These are phyloP conservation scores for Boeremia lycopersici DNA, from an alignment of 2,329 filamentous ascomycete species.

Conservation along the genomic window DNA sequence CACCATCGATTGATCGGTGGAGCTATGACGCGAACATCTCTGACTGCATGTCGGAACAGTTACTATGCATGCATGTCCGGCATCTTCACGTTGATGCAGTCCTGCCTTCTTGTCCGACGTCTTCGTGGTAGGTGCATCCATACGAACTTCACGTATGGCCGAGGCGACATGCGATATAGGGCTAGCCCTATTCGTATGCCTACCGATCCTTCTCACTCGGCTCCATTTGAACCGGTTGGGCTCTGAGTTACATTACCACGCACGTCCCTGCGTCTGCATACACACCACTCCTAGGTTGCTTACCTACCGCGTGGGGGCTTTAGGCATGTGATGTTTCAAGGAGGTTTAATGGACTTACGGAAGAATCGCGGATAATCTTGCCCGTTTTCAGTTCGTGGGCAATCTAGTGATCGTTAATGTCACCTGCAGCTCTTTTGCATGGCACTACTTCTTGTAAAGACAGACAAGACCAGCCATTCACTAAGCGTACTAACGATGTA, in stretches of 20 bases:
- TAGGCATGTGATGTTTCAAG: neutral
- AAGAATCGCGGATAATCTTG: neutral
- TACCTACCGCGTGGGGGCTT: neutral
- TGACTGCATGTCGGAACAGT: neutral
- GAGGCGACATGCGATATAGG: neutral
- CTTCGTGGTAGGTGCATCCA: neutral
- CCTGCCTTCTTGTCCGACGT: neutral
- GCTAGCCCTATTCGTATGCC: slow-evolving; percentile 1
- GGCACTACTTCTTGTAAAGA: neutral
- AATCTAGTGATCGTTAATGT: neutral
- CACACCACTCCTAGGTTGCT: neutral
- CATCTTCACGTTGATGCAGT: neutral
- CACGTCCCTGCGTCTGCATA: neutral
- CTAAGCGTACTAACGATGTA: neutral
- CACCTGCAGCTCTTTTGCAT: neutral
- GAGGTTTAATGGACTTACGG: neutral
- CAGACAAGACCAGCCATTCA: neutral
- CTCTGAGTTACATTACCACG: neutral
- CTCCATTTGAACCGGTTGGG: neutral
- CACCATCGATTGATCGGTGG: slow-evolving; percentile 12
- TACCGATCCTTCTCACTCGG: neutral
- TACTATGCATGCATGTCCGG: neutral
- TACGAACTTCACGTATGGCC: neutral
- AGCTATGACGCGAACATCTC: neutral
- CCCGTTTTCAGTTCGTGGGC: neutral